Conservation (phyloP, 495 filamentous ascomycete genomes). For the Lophiotrema nucula region DNA sequence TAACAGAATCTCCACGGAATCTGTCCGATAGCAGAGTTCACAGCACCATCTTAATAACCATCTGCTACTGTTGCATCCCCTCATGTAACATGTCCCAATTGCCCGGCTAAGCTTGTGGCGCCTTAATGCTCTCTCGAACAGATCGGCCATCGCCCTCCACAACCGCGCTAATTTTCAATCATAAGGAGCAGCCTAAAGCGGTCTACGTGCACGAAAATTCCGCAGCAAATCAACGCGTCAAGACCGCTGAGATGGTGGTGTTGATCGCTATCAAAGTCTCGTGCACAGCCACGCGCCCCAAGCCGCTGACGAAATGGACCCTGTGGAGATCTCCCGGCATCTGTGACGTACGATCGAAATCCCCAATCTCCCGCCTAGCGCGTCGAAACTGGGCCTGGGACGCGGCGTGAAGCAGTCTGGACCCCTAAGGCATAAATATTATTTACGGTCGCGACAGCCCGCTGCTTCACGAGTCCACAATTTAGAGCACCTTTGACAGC, state of each 20-base stretch:
- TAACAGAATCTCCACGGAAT: no score
- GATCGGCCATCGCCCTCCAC: no score
- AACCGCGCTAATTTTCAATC: no score
- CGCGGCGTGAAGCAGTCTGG: neutral
- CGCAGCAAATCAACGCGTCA: neutral
- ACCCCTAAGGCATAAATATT: neutral
- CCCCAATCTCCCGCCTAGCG: neutral
- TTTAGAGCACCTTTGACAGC: neutral
- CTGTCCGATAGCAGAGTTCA: no score
- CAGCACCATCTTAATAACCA: no score
- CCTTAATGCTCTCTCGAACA: no score
- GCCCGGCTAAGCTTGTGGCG: no score
- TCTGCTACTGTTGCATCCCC: no score
- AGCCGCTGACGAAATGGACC: conserved; percentile 8
- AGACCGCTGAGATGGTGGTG: neutral
- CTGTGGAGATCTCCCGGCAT: conserved; percentile 6
- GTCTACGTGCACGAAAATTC: no score
- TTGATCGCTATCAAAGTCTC: neutral
- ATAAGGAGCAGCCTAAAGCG: no score
- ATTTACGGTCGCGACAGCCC: neutral
- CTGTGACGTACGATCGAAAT: neutral
- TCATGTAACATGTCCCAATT: no score
- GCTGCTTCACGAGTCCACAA: neutral
- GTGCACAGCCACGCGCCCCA: conserved; percentile 1
- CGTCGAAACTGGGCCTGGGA: neutral